Conservation (phyloP, 73 alveolate genomes). For the Paraurostyla sp. region DNA sequence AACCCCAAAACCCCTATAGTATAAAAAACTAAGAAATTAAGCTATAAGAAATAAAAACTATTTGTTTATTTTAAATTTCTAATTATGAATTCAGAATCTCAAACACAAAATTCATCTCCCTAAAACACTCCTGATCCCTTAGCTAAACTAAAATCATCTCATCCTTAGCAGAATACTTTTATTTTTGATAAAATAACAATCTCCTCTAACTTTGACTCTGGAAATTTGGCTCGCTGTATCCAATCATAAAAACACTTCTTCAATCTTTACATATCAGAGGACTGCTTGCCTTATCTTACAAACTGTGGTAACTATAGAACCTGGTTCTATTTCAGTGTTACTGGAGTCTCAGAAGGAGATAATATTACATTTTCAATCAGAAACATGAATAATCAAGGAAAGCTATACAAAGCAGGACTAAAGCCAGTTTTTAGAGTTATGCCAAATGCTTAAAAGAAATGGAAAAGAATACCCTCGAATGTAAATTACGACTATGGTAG, state of each 20-base stretch:
- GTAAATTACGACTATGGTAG: background rate
- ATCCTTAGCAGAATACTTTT: conserved; percentile 46
- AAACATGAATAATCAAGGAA: conserved; percentile 77
- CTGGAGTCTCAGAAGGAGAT: conserved; percentile 72
- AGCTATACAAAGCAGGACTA: conserved; percentile 57
- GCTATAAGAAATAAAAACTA: too few relatives aligned
- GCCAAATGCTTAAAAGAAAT: conserved; percentile 45
- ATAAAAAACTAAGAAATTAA: too few relatives aligned
- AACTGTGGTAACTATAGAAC: conserved; percentile 71
- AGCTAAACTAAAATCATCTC: too few relatives aligned
- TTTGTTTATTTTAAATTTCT: too few relatives aligned
- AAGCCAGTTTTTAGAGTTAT: conserved; percentile 71
- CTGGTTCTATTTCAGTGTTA: conserved; percentile 89
- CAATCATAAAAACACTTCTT: background rate
- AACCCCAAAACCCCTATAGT: too few relatives aligned
- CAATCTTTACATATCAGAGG: conserved; percentile 43
- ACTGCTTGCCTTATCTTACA: conserved; percentile 48
- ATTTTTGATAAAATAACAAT: background rate
- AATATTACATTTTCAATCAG: conserved; percentile 68
- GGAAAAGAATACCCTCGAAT: conserved; percentile 40
- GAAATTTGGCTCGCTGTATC: conserved; percentile 30
- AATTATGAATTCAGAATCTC: too few relatives aligned
- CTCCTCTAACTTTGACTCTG: conserved; percentile 47
- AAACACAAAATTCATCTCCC: too few relatives aligned
- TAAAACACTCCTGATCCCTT: too few relatives aligned